phyloP scores from a whole-genome alignment of 768 basidiomycete genomes.

The Cubamyces lactineus region DNA sequence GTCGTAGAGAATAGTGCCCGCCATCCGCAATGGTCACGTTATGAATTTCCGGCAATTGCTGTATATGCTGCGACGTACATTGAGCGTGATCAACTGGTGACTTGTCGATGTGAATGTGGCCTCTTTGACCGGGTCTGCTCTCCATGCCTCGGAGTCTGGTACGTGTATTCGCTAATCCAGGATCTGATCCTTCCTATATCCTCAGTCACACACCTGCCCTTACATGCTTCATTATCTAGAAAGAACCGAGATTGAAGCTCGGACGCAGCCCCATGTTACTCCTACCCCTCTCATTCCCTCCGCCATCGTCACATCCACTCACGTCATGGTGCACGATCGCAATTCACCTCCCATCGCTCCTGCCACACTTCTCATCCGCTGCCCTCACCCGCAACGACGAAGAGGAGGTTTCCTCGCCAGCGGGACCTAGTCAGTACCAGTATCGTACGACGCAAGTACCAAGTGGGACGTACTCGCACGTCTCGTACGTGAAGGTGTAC shows the following conservation, averaged over 20 bases:
- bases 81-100: no score
- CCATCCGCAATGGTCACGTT: neutral
- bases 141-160: neutral
- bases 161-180: neutral
- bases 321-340: conserved; percentile 73
- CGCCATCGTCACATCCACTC: conserved; percentile 54
- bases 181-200: neutral
- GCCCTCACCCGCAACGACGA: conserved; percentile 37
- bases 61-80: no score
- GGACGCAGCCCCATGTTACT: conserved; percentile 62
- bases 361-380: conserved; percentile 63
- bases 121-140: no score
- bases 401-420: conserved; percentile 16
- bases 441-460: conserved; percentile 42
- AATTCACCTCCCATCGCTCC: conserved; percentile 59
- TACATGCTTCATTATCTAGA: conserved; percentile 41
- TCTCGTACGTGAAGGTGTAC: conserved; percentile 75
- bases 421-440: conserved; percentile 21
- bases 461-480: conserved; percentile 60
- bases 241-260: conserved; percentile 53
- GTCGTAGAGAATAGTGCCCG: neutral
- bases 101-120: no score
- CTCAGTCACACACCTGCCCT: neutral
- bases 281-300: conserved; percentile 69
- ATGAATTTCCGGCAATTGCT: no score